phyloP scores from a whole-genome alignment of 2,329 filamentous ascomycete genomes.

The Dactylellina drechsleri region DNA sequence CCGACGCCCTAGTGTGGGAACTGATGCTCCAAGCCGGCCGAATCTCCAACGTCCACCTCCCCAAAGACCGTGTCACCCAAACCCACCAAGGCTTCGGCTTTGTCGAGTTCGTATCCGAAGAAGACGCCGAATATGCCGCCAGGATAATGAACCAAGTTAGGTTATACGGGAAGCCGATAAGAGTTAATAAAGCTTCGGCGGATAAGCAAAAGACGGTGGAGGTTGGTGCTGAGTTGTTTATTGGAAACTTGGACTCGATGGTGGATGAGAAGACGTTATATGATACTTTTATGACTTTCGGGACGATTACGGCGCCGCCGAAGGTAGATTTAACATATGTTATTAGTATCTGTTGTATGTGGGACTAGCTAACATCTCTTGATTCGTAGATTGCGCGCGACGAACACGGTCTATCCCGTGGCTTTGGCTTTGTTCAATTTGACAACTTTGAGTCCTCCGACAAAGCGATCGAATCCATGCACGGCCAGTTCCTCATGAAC shows the following conservation, averaged over 20 bases:
- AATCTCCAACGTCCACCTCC: constrained; percentile 97
- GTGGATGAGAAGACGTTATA: constrained; percentile 96
- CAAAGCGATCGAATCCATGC: constrained; percentile 89
- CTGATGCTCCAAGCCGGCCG: constrained; percentile 97
- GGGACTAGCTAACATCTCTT: neutral
- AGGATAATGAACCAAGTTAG: constrained; percentile 96
- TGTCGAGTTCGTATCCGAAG: constrained; percentile 95
- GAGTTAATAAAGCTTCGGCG: constrained; percentile 92
- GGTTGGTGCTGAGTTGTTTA: constrained; percentile 95
- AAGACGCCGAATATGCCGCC: constrained; percentile 95
- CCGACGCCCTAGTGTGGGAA: constrained; percentile 91
- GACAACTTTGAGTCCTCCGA: constrained; percentile 93
- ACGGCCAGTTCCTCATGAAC: constrained; percentile 95
- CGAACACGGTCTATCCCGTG: constrained; percentile 86
- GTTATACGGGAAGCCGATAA: constrained; percentile 90
- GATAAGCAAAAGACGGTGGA: constrained; percentile 94
- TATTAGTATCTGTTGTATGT: neutral
- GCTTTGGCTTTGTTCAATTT: constrained; percentile 95
- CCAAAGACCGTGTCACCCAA: constrained; percentile 96
- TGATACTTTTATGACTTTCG: constrained; percentile 94
- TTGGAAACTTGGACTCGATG: constrained; percentile 93
- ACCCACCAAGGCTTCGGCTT: constrained; percentile 98
- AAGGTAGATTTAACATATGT: constrained; percentile 71
- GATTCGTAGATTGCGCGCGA: constrained; percentile 76
- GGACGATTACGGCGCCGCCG: constrained; percentile 81